phyloP scores from a whole-genome alignment of 1,139 yeast species.

The Taphrina communis region DNA sequence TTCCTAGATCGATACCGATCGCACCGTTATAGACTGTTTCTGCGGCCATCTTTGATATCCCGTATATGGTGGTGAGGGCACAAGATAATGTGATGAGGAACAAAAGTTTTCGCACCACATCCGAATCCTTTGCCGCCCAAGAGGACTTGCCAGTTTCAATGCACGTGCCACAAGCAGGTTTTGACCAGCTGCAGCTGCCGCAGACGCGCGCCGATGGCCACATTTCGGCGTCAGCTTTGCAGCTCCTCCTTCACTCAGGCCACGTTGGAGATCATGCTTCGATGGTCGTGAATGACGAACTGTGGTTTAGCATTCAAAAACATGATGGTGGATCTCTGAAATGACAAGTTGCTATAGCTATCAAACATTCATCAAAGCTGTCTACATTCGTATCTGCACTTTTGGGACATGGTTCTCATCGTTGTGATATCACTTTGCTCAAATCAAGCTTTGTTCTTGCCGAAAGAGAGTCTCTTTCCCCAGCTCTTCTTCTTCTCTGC shows the following conservation, averaged over 20 bases:
- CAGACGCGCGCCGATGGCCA: neutral
- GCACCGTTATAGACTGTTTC: constrained; percentile 81
- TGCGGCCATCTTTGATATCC: constrained; percentile 31
- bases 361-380: neutral
- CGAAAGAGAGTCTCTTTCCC: constrained; percentile 34
- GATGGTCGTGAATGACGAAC: too few relatives aligned
- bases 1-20: constrained; percentile 94
- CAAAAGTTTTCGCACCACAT: constrained; percentile 20
- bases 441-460: constrained; percentile 36
- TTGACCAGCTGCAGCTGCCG: neutral
- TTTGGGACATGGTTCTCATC: neutral
- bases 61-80: neutral
- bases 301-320: too few relatives aligned
- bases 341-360: neutral
- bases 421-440: neutral
- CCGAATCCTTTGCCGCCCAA: constrained; percentile 8
- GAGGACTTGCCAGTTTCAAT: constrained; percentile 10
- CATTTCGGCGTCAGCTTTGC: neutral
- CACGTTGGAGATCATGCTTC: too few relatives aligned
- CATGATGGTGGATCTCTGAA: too few relatives aligned
- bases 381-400: neutral
- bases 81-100: constrained; percentile 2
- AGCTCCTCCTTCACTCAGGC: neutral
- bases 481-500: constrained; percentile 32
- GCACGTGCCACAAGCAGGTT: too few relatives aligned